Base-by-base conservation (phyloP, 2,329 filamentous ascomycete species). In the Fusarium sp. region DNA sequence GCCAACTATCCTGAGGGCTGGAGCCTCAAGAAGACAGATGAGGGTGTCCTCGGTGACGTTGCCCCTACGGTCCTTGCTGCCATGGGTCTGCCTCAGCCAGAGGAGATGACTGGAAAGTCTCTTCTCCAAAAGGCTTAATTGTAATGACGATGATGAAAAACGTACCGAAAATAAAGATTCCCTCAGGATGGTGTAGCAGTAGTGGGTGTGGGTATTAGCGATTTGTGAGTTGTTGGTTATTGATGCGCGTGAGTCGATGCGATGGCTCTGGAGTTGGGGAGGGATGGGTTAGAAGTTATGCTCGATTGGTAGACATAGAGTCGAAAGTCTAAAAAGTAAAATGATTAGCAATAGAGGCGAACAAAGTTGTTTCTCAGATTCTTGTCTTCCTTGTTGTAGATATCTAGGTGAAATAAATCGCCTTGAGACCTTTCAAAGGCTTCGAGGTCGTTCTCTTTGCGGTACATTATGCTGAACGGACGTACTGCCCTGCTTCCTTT, bases 1-100 rank as follows among this genome's bases (percentile, higher is more conserved):
- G 94, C 95, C 80, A 99, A 98, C 81, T 95, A 95, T 12, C 96
- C 96, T 42, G 88, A 92, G 79, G 93, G 93, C 75, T 98, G 92
- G 91, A 93, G 90, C 77, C 85, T 99, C 77, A 53, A 67, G 54
- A 91, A 93, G 86, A 92, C 94, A 85, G 87, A 89, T 62, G 90
- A 91, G 67, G 95, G 94, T 78, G 96, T 99, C n/a, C 87, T 99
- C 26, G 96, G 96, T 66, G 96, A 99, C 79, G 96, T 99, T 37
- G 96, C 96, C 11, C 96, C 96, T n/a, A 99, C 96, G 18, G 82
- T 99, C 65, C 88, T 99, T 45, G 92, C 90, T 9, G 90, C 91
- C 78, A 98, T 99, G 95, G 96, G 96, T 35, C 86, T 99, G 67
- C 89, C 93, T 50, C 90, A 97, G 81, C 95, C 96, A 8, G 89